phyloP scores from a whole-genome alignment of 306 rosid species.

The Mimosa pudica region DNA sequence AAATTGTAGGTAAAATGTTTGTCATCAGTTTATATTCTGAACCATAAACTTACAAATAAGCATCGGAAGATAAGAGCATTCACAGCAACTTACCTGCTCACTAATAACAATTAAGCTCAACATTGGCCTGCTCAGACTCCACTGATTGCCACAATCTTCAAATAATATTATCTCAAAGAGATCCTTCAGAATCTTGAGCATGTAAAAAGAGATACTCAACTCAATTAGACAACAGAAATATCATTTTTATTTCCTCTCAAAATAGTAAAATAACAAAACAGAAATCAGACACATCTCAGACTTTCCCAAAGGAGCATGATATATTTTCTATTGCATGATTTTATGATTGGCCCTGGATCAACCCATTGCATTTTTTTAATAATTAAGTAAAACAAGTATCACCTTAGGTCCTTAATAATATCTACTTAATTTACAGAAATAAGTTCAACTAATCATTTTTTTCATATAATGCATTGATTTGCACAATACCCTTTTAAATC shows the following conservation, averaged over 20 bases:
- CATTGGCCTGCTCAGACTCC: conserved; percentile 98
- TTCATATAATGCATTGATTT: too few relatives aligned
- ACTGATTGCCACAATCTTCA: conserved; percentile 91
- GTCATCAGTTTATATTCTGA: neutral
- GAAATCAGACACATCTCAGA: neutral
- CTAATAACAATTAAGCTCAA: conserved; percentile 88
- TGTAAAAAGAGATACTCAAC: conserved; percentile 40
- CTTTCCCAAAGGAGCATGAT: neutral
- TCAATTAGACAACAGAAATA: conserved; percentile 23
- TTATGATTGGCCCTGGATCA: conserved; percentile 26
- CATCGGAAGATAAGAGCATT: neutral
- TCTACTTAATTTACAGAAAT: too few relatives aligned
- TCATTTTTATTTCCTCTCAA: neutral
- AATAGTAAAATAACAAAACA: conserved; percentile 8
- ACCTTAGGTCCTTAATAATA: neutral
- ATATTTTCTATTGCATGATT: neutral
- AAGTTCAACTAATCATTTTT: too few relatives aligned
- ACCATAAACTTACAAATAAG: neutral
- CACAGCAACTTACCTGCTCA: conserved; percentile 65
- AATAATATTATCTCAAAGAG: conserved; percentile 89
- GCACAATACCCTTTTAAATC: too few relatives aligned
- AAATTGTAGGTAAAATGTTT: neutral
- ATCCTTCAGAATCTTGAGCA: conserved; percentile 75
- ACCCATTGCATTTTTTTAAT: neutral
- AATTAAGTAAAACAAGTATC: conserved; percentile 14